Evolutionary conservation across 1,139 yeast species (phyloP).

Genomic region (Suhomyces guaymorum): DNA sequence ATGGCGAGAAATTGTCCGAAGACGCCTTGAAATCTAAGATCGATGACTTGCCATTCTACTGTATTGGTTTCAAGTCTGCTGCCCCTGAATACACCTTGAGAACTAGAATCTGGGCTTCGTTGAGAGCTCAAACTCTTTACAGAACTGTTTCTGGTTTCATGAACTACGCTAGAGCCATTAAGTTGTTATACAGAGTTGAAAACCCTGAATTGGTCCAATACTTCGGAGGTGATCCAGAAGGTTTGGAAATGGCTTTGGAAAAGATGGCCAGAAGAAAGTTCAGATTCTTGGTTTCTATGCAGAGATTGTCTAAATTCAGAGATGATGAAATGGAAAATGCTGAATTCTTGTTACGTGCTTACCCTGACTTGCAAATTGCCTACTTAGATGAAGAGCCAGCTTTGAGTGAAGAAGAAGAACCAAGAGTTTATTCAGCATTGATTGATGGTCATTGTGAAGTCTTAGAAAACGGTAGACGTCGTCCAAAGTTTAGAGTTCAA

Average conservation of each 20-base stretch:
- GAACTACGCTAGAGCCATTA: conserved; percentile 98
- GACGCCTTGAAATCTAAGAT: conserved; percentile 85
- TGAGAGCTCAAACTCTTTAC: conserved; percentile 96
- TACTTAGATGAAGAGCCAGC: conserved; percentile 94
- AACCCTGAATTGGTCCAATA: conserved; percentile 98
- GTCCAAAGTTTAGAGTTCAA: conserved; percentile 97
- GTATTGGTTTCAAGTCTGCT: conserved; percentile 98
- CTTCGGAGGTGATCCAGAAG: conserved; percentile 98
- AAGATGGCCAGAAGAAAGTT: conserved; percentile 99
- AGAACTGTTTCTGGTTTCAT: conserved; percentile 99
- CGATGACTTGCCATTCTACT: conserved; percentile 97
- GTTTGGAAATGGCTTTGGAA: conserved; percentile 91
- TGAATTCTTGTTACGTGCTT: conserved; percentile 95
- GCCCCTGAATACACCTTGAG: conserved; percentile 98
- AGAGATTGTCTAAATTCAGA: conserved; percentile 93
- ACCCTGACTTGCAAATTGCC: conserved; percentile 98
- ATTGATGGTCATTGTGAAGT: conserved; percentile 99
- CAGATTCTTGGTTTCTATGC: conserved; percentile 97
- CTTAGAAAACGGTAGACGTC: conserved; percentile 96
- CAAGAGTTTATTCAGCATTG: conserved; percentile 93
- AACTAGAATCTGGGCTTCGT: conserved; percentile 98
- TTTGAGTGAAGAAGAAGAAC: conserved; percentile 92
- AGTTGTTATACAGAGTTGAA: conserved; percentile 95
- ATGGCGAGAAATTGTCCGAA: conserved; percentile 61
- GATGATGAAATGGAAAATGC: conserved; percentile 98